A percentile compares a stretch with the other conserved stretches of the same genome.
These are phyloP conservation scores for Aspergillus cristatus DNA, from an alignment of 495 filamentous ascomycete genomes.

Conservation along the genomic window DNA sequence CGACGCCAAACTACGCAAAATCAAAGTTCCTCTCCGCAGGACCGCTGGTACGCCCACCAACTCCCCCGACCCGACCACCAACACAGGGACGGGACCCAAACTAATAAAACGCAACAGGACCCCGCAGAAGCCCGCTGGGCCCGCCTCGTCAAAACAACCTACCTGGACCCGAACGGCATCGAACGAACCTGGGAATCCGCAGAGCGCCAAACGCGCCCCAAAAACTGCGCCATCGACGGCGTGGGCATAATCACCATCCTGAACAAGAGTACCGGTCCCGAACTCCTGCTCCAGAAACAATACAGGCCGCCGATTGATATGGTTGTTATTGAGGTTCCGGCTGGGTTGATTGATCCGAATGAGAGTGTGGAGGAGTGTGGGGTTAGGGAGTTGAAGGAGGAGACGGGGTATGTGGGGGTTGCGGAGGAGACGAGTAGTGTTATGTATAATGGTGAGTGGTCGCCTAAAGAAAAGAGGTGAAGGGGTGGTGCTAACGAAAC, in stretches of 20 bases:
- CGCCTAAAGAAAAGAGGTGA: neutral
- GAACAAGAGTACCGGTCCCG: conserved; percentile 58
- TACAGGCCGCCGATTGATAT: conserved; percentile 78
- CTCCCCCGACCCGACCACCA: conserved; percentile 18
- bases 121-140: conserved; percentile 63
- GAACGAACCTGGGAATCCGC: conserved; percentile 74
- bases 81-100: no score
- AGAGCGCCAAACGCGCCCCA: conserved; percentile 64
- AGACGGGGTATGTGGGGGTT: conserved; percentile 81
- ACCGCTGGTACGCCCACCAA: conserved; percentile 33
- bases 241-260: conserved; percentile 88
- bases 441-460: conserved; percentile 69
- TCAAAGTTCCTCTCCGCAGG: conserved; percentile 42
- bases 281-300: conserved; percentile 80
- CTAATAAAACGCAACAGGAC: no score
- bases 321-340: conserved; percentile 73
- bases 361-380: conserved; percentile 74
- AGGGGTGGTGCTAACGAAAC: neutral
- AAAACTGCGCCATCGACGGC: conserved; percentile 65
- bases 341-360: conserved; percentile 73
- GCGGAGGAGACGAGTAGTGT: conserved; percentile 58
- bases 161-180: conserved; percentile 59
- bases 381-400: conserved; percentile 83
- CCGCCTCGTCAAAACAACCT: conserved; percentile 61
- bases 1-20: conserved; percentile 14